Evolutionary conservation across 1,139 yeast species (phyloP).

Genomic region (Suhomyces chickasaworum): DNA sequence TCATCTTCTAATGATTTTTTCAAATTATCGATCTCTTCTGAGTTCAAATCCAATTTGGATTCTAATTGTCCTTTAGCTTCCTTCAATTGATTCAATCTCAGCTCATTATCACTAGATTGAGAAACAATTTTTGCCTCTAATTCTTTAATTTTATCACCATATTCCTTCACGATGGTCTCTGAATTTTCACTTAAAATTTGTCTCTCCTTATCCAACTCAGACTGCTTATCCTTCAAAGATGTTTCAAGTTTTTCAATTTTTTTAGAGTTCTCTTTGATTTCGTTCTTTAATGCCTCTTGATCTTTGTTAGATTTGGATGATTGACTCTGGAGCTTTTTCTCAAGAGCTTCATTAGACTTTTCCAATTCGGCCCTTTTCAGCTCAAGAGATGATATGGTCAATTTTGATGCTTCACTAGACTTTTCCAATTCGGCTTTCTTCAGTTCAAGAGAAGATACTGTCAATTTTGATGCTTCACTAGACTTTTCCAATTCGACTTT

Average conservation of each 20-base stretch:
- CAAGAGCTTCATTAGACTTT: neutral
- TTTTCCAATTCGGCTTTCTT: neutral
- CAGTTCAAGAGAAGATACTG: constrained; percentile 1
- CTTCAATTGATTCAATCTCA: constrained; percentile 10
- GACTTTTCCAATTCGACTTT: neutral
- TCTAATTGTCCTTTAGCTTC: constrained; percentile 16
- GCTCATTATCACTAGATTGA: constrained; percentile 17
- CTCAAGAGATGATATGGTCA: no score
- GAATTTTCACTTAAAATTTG: constrained; percentile 50
- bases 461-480: no score
- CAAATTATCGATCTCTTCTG: constrained; percentile 10
- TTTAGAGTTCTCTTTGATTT: constrained; percentile 14
- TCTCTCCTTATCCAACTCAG: constrained; percentile 55
- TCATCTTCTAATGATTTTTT: neutral
- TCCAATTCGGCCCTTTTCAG: neutral
- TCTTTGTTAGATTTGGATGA: constrained; percentile 12
- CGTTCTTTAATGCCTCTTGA: constrained; percentile 7
- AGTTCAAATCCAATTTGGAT: constrained; percentile 3
- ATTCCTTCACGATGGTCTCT: constrained; percentile 50
- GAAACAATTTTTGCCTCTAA: constrained; percentile 23
- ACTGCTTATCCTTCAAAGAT: constrained; percentile 32
- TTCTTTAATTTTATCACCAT: constrained; percentile 45
- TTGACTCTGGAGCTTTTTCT: constrained; percentile 11
- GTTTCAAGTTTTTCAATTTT: constrained; percentile 16
- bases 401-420: no score